phyloP scores from a whole-genome alignment of 2,329 filamentous ascomycete genomes.

The Curvularia sp. region DNA sequence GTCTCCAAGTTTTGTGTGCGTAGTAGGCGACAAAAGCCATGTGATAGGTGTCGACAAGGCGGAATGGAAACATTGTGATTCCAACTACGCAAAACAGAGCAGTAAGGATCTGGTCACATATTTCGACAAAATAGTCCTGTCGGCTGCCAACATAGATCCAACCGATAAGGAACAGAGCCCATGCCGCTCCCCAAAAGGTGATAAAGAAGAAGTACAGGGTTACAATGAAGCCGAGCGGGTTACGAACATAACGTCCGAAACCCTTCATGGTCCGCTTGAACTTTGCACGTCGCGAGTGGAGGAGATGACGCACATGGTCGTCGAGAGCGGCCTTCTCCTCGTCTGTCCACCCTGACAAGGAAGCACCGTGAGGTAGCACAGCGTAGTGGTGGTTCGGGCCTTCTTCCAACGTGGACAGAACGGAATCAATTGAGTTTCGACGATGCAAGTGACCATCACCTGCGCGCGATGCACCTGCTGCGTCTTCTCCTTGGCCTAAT shows the following conservation, averaged over 20 bases:
- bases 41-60: conserved; percentile 83
- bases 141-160: conserved; percentile 82
- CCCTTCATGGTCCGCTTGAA: conserved; percentile 81
- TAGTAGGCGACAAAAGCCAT: conserved; percentile 82
- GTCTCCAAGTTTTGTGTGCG: conserved; percentile 68
- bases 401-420: conserved; percentile 45
- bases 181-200: conserved; percentile 82
- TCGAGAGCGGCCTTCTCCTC: conserved; percentile 79
- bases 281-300: conserved; percentile 79
- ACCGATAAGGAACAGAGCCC: conserved; percentile 86
- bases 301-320: conserved; percentile 84
- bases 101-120: conserved; percentile 65
- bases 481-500: conserved; percentile 25
- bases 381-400: conserved; percentile 72
- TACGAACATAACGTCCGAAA: conserved; percentile 77
- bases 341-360: conserved; percentile 76
- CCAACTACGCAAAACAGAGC: conserved; percentile 69
- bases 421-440: conserved; percentile 42
- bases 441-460: conserved; percentile 23
- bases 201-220: conserved; percentile 88
- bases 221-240: conserved; percentile 79
- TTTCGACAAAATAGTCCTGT: conserved; percentile 67
- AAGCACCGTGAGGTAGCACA: conserved; percentile 76
- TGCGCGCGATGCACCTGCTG: conserved; percentile 12
- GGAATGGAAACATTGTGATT: conserved; percentile 71